phyloP scores from a whole-genome alignment of 768 basidiomycete genomes.

The Boletus coccyginus region DNA sequence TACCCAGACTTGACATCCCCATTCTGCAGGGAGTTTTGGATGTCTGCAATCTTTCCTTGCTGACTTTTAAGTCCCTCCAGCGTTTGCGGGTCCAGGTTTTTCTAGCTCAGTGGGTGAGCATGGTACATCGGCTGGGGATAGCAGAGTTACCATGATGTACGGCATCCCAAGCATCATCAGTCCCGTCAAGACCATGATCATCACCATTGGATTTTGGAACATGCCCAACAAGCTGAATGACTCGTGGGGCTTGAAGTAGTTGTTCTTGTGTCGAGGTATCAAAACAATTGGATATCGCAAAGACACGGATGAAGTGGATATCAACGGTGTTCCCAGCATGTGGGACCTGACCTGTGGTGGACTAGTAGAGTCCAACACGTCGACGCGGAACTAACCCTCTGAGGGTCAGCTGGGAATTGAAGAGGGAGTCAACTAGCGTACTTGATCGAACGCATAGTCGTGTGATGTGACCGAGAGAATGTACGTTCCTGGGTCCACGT shows the following conservation, averaged over 20 bases:
- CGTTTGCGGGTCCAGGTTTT: conserved; percentile 71
- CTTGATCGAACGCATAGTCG: conserved; percentile 71
- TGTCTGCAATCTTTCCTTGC: conserved; percentile 52
- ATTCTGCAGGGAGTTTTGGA: conserved; percentile 55
- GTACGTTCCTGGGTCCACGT: conserved; percentile 68
- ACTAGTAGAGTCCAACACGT: conserved; percentile 47
- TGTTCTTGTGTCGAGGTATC: conserved; percentile 50
- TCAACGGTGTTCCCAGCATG: conserved; percentile 64
- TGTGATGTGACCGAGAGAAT: conserved; percentile 65
- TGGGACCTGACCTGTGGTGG: conserved; percentile 60
- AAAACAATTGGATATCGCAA: conserved; percentile 64
- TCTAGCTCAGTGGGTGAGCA: conserved; percentile 39
- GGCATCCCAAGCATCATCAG: conserved; percentile 71
- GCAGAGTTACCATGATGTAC: conserved; percentile 60
- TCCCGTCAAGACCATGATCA: conserved; percentile 69
- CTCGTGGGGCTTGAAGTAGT: conserved; percentile 66
- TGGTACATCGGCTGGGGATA: not conserved
- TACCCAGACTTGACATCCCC: conserved; percentile 63
- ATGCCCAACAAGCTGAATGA: conserved; percentile 74
- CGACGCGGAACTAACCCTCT: conserved; percentile 57
- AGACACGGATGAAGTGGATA: conserved; percentile 50
- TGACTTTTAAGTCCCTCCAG: conserved; percentile 62
- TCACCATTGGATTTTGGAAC: conserved; percentile 83
- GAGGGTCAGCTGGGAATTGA: conserved; percentile 1
- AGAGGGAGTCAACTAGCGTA: conserved; percentile 25